A percentile compares a stretch with the other conserved stretches of the same genome.
phyloP scores from a whole-genome alignment of 2,329 filamentous ascomycete genomes.

The Purpureocillium takamizusanense region DNA sequence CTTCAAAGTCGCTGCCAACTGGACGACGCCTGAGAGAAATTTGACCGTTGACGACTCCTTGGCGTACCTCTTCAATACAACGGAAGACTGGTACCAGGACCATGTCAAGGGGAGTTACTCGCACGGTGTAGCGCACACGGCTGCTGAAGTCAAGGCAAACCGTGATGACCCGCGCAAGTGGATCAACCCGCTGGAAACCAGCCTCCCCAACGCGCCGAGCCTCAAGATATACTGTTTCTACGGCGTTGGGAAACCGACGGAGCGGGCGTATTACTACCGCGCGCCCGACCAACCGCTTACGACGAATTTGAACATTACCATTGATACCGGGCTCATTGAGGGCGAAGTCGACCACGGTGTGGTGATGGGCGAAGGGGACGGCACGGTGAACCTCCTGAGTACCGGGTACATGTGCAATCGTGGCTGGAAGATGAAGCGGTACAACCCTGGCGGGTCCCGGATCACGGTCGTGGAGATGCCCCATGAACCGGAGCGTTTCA shows the following conservation, averaged over 20 bases:
- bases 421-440: slow-evolving; percentile 88
- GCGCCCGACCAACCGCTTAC: slow-evolving; percentile 52
- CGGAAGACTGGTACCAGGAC: slow-evolving; percentile 77
- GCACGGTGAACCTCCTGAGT: slow-evolving; percentile 88
- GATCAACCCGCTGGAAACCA: slow-evolving; percentile 88
- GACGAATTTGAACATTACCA: slow-evolving; percentile 65
- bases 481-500: slow-evolving; percentile 90
- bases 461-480: slow-evolving; percentile 91
- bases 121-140: slow-evolving; percentile 75
- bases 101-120: slow-evolving; percentile 72
- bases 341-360: slow-evolving; percentile 74
- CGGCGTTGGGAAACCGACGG: slow-evolving; percentile 85
- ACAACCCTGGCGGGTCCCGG: slow-evolving; percentile 77
- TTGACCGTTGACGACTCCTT: slow-evolving; percentile 73
- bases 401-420: slow-evolving; percentile 94
- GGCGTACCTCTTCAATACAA: slow-evolving; percentile 66
- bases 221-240: slow-evolving; percentile 98
- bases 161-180: slow-evolving; percentile 73
- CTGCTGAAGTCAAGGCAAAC: slow-evolving; percentile 71
- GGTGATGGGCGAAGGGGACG: slow-evolving; percentile 92
- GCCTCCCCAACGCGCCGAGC: slow-evolving; percentile 76
- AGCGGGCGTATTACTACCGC: slow-evolving; percentile 87
- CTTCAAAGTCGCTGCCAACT: slow-evolving; percentile 61
- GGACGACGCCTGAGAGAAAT: slow-evolving; percentile 59
- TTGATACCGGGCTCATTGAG: slow-evolving; percentile 55